Evolutionary conservation across 2,329 filamentous ascomycete species (phyloP).

Genomic region (Pseudogymnoascus sp.): DNA sequence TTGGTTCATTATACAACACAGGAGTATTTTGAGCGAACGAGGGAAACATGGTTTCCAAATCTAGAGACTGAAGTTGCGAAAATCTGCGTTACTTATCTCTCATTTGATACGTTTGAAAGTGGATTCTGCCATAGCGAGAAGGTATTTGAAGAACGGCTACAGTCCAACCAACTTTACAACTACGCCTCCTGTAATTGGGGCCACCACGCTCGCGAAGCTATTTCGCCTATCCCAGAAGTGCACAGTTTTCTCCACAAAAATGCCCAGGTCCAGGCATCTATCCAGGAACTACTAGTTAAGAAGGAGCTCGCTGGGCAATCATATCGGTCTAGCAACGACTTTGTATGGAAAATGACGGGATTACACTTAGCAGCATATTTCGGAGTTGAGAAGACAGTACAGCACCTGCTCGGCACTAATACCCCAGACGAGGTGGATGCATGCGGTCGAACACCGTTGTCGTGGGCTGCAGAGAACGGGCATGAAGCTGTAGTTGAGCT

Average conservation of each 20-base stretch:
- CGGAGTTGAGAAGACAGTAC: neutral
- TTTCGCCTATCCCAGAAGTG: slow-evolving; percentile 9
- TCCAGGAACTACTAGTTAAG: slow-evolving; percentile 7
- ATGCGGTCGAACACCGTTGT: slow-evolving; percentile 25
- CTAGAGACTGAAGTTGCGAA: slow-evolving; percentile 13
- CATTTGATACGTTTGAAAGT: slow-evolving; percentile 24
- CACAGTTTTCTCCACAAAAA: slow-evolving; percentile 10
- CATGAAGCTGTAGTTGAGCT: slow-evolving; percentile 18
- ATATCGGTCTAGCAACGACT: neutral
- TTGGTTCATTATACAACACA: slow-evolving; percentile 28
- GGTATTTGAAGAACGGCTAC: slow-evolving; percentile 11
- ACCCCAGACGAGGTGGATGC: slow-evolving; percentile 20
- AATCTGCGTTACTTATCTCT: slow-evolving; percentile 23
- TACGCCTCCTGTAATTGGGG: slow-evolving; percentile 17
- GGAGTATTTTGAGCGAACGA: slow-evolving; percentile 32
- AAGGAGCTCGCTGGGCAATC: too few relatives aligned
- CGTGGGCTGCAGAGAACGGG: slow-evolving; percentile 23
- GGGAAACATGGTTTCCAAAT: slow-evolving; percentile 12
- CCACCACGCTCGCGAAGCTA: slow-evolving; percentile 15
- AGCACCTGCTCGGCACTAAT: neutral
- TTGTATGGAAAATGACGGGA: neutral
- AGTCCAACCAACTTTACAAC: slow-evolving; percentile 15
- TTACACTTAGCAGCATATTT: slow-evolving; percentile 11
- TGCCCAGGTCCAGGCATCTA: slow-evolving; percentile 10
- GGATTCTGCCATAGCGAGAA: slow-evolving; percentile 13